Base-by-base conservation (phyloP, 148 eudicot species). In the Vaccinium myrtillus region DNA sequence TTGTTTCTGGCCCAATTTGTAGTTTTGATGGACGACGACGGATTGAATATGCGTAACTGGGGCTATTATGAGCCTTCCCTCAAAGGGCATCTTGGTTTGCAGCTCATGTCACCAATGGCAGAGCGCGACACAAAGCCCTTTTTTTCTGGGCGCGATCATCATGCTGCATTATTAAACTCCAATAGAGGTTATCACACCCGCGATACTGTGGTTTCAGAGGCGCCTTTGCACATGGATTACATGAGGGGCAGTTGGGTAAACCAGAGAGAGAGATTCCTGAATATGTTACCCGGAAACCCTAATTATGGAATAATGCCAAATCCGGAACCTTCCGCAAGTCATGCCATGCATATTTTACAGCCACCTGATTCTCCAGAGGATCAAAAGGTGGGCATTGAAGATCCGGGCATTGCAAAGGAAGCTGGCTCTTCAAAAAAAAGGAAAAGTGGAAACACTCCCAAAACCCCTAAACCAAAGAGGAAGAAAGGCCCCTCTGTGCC, bases 21-120 rank as follows among this genome's bases (percentile, higher is more conserved):
- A 91, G 93, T 85, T 88, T 6, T 23, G 48, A 91, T 91, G 93
- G 93, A 90, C 54, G 93, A 91, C 54, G 92, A 91, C 49, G 89
- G 88, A 18, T 86, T 89, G 53, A 89, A 88, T 74, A 84, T 91
- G 75, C 86, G 88, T 36, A 91, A 91, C 70, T 91, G 93, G 93
- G 90, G 91, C 75, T 91, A 88, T 80, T 91, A 91, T 83, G 93
- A 91, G 71, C 91, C 93, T 43, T 80, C 91, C 50, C 67, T 87
- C 11, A 90, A 88, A 46, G 87, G 86, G 32, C 81, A 87, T 75
- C 89, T 90, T 6, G 88, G 89, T 69, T 82, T 91, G 48, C 93
- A 88, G 85, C 90, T 91, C 73, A 90, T 91, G 88, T 65, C 93
- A 23, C 83, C 93, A 13, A n/a, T 86, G 75, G 81, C 56, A 3